phyloP scores from a whole-genome alignment of 129 eudicot species.

The Saussurea involucrata region DNA sequence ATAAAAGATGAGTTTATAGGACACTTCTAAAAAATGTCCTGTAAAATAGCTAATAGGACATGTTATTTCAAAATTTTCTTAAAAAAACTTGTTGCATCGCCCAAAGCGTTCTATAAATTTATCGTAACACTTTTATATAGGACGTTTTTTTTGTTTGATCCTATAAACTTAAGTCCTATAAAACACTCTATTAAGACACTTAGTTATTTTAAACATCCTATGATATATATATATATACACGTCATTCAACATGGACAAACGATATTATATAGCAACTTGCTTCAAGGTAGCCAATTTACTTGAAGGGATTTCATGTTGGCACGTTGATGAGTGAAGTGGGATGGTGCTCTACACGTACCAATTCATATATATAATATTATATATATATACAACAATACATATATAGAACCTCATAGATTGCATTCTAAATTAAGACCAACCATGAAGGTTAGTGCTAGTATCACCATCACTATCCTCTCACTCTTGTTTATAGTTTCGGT shows the following conservation, averaged over 20 bases:
- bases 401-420: neutral
- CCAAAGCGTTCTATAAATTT: no score
- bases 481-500: neutral
- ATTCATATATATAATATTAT: neutral
- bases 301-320: constrained; percentile 21
- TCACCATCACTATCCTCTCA: neutral
- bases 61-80: no score
- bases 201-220: no score
- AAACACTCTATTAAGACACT: no score
- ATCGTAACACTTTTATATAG: no score
- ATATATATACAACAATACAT: neutral
- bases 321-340: constrained; percentile 18
- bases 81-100: no score
- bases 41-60: no score
- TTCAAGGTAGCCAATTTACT: neutral
- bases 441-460: constrained; percentile 22
- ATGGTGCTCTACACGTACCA: constrained; percentile 31
- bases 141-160: no score
- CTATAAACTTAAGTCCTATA: no score
- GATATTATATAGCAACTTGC: constrained; percentile 5
- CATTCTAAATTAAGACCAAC: neutral
- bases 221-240: no score
- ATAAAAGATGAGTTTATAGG: no score
- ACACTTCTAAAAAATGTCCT: no score
- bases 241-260: neutral